Conservation (phyloP, 2,329 filamentous ascomycete species). For the Lasiodiplodia theobromae region DNA sequence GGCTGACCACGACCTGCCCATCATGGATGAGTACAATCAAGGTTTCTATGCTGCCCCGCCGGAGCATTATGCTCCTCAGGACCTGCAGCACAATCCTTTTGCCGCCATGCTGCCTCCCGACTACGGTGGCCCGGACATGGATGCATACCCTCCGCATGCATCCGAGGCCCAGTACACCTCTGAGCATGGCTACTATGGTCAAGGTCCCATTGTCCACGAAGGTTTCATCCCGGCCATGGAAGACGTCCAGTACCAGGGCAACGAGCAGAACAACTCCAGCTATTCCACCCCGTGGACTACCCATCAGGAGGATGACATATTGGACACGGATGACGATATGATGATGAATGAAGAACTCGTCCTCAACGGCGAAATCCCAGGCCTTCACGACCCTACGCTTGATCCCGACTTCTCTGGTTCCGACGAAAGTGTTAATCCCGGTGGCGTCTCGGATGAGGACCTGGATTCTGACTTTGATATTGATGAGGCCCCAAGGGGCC, state of each 20-base stretch:
- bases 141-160: not conserved
- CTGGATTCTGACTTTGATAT: slow-evolving; percentile 25
- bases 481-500: slow-evolving; percentile 11
- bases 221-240: slow-evolving; percentile 48
- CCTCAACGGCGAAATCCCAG: slow-evolving; percentile 35
- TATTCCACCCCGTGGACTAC: slow-evolving; percentile 8
- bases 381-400: slow-evolving; percentile 41
- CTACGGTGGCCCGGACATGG: slow-evolving; percentile 6
- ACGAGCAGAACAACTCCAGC: slow-evolving; percentile 24
- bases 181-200: slow-evolving; percentile 26
- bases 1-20: not conserved
- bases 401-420: slow-evolving; percentile 47
- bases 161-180: slow-evolving; percentile 14
- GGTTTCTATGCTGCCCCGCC: slow-evolving; percentile 14
- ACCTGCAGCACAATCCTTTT: slow-evolving; percentile 28
- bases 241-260: slow-evolving; percentile 37
- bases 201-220: slow-evolving; percentile 45
- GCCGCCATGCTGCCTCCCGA: slow-evolving; percentile 26
- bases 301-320: slow-evolving; percentile 19
- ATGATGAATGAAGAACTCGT: slow-evolving; percentile 33
- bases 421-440: slow-evolving; percentile 37
- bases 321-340: slow-evolving; percentile 39
- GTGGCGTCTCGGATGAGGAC: slow-evolving; percentile 21
- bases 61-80: slow-evolving; percentile 16
- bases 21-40: slow-evolving; percentile 17